Evolutionary conservation across 805 yeast genomes (phyloP).

Genomic region (Saturnispora besseyi): DNA sequence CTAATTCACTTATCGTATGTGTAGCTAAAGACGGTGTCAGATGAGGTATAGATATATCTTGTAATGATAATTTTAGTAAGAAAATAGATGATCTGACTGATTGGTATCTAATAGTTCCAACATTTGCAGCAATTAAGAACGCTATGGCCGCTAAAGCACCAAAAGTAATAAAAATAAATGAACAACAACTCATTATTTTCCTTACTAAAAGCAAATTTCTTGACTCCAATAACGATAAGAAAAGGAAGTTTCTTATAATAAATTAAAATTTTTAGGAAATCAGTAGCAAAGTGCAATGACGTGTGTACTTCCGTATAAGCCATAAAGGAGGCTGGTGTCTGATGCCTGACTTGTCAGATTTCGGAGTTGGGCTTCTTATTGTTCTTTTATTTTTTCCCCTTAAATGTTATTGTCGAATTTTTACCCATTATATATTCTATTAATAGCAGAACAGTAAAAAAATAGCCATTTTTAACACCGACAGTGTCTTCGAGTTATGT

Average conservation of each 20-base stretch:
- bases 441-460: not conserved
- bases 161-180: slow-evolving; percentile 15
- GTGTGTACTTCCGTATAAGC: not conserved
- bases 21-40: slow-evolving; percentile 4
- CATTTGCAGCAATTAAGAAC: slow-evolving; percentile 40
- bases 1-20: slow-evolving; percentile 19
- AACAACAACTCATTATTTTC: slow-evolving; percentile 6
- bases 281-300: not conserved
- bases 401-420: not conserved
- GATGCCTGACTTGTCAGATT: not conserved
- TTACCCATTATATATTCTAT: not conserved
- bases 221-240: too few relatives aligned
- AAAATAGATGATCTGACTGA: slow-evolving; percentile 37
- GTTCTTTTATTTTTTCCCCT: not conserved
- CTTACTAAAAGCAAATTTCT: not conserved
- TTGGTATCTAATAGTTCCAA: slow-evolving; percentile 40
- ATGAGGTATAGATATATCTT: slow-evolving; percentile 18
- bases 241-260: not conserved
- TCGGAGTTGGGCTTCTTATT: not conserved
- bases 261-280: not conserved
- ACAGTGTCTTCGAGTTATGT: too few relatives aligned
- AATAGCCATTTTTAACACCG: not conserved
- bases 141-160: slow-evolving; percentile 34
- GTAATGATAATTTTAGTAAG: slow-evolving; percentile 38
- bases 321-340: slow-evolving; percentile 1